phyloP scores from a whole-genome alignment of 1,139 yeast species.

The Pichia kudriavzevii region DNA sequence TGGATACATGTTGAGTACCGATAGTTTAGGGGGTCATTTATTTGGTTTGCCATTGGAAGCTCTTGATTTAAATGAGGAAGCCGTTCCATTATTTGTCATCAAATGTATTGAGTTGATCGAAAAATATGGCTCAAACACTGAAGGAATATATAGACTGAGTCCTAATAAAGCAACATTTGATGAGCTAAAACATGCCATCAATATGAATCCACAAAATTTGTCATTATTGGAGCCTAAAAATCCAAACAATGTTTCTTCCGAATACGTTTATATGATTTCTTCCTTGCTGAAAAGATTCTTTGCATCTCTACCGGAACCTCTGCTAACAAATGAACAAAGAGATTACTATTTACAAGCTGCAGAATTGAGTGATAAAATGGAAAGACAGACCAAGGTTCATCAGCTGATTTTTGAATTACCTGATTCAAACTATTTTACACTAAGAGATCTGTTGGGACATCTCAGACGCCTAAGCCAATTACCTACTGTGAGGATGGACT shows the following conservation, averaged over 20 bases:
- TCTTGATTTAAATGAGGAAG: constrained; percentile 76
- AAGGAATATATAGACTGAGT: constrained; percentile 82
- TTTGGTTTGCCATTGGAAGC: constrained; percentile 79
- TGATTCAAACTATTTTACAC: constrained; percentile 90
- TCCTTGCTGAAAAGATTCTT: constrained; percentile 65
- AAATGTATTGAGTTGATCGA: constrained; percentile 86
- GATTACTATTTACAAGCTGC: constrained; percentile 66
- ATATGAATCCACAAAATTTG: constrained; percentile 66
- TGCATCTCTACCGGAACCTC: constrained; percentile 61
- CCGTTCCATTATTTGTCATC: constrained; percentile 86
- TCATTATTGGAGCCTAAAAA: constrained; percentile 43
- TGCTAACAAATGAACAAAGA: constrained; percentile 51
- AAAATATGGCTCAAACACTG: constrained; percentile 71
- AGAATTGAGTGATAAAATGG: constrained; percentile 50
- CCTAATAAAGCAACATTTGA: constrained; percentile 74
- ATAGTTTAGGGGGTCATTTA: constrained; percentile 21
- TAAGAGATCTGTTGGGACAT: constrained; percentile 78
- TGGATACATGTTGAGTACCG: neutral
- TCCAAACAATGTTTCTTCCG: constrained; percentile 44
- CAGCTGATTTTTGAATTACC: constrained; percentile 84
- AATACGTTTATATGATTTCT: constrained; percentile 68
- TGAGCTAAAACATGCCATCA: constrained; percentile 65
- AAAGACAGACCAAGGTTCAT: constrained; percentile 69
- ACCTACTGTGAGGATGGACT: constrained; percentile 75
- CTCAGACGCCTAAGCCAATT: constrained; percentile 30